Evolutionary conservation across 495 filamentous ascomycete genomes (phyloP).

Genomic region (Penicillium diatomitis): DNA sequence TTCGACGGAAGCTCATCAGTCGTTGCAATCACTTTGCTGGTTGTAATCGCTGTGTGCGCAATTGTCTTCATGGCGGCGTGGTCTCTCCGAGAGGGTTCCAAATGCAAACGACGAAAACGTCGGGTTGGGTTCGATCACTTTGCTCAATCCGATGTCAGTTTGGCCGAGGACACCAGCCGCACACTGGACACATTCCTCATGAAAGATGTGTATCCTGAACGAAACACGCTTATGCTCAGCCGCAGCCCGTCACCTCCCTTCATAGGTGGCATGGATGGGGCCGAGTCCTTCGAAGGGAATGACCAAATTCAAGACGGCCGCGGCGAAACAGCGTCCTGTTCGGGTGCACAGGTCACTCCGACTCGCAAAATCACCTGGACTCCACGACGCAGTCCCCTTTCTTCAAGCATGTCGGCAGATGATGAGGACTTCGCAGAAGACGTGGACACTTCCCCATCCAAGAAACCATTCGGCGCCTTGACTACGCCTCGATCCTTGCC

Average conservation of each 20-base stretch:
- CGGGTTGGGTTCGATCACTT: slow-evolving; percentile 8
- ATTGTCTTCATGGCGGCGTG: slow-evolving; percentile 6
- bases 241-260: slow-evolving; percentile 19
- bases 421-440: too few relatives aligned
- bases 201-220: slow-evolving; percentile 15
- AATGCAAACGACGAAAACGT: not conserved
- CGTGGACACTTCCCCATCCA: too few relatives aligned
- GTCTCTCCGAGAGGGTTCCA: not conserved
- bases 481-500: too few relatives aligned
- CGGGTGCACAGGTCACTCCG: too few relatives aligned
- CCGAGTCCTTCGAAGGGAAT: slow-evolving; percentile 1
- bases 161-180: slow-evolving; percentile 13
- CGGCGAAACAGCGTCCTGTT: slow-evolving; percentile 2
- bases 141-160: slow-evolving; percentile 7
- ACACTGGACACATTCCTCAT: slow-evolving; percentile 15
- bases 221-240: slow-evolving; percentile 22
- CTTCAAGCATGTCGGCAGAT: too few relatives aligned
- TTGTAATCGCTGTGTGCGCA: not conserved
- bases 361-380: too few relatives aligned
- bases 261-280: slow-evolving; percentile 12
- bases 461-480: too few relatives aligned
- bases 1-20: slow-evolving; percentile 1
- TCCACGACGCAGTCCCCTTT: too few relatives aligned
- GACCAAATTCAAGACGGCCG: slow-evolving; percentile 2
- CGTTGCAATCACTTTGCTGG: slow-evolving; percentile 6